phyloP scores from a whole-genome alignment of 2,329 filamentous ascomycete species.

The Leptographium procerum region DNA sequence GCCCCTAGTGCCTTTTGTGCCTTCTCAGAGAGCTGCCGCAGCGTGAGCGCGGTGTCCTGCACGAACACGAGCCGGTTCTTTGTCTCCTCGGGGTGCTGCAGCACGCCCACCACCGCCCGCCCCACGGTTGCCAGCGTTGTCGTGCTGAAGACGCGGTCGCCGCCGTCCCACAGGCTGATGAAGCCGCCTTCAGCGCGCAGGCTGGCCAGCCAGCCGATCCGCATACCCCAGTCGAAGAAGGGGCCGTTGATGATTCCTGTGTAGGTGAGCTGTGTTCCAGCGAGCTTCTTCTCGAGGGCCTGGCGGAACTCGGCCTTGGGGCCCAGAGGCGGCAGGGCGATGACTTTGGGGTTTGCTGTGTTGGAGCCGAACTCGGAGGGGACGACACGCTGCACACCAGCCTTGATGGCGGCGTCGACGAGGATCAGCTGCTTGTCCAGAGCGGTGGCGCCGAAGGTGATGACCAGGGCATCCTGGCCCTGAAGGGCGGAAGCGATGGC shows the following conservation, averaged over 20 bases:
- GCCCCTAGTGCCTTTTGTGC: background rate
- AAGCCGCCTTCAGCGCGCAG: constrained; percentile 8
- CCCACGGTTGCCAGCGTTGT: constrained; percentile 25
- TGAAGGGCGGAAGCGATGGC: constrained; percentile 37
- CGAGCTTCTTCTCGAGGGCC: constrained; percentile 16
- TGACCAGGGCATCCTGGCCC: constrained; percentile 31
- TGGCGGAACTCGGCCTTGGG: constrained; percentile 19
- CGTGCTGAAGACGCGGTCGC: constrained; percentile 20
- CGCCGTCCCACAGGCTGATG: constrained; percentile 22
- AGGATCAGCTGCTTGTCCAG: constrained; percentile 31
- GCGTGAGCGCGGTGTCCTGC: constrained; percentile 22
- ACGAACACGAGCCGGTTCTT: constrained; percentile 21
- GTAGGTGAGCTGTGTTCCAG: constrained; percentile 6
- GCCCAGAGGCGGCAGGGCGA: constrained; percentile 16
- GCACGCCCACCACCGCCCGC: constrained; percentile 16
- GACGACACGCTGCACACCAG: constrained; percentile 43
- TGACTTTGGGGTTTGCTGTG: constrained; percentile 18
- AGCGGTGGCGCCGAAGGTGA: background rate
- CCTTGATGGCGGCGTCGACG: constrained; percentile 42
- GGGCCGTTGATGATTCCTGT: constrained; percentile 1
- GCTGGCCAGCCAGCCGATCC: constrained; percentile 3
- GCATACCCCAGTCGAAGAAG: constrained; percentile 5
- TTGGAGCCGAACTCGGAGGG: constrained; percentile 39
- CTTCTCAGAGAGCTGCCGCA: constrained; percentile 24
- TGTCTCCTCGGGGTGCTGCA: constrained; percentile 20